phyloP scores from a whole-genome alignment of 1,139 yeast species.

The Eremothecium coryli region DNA sequence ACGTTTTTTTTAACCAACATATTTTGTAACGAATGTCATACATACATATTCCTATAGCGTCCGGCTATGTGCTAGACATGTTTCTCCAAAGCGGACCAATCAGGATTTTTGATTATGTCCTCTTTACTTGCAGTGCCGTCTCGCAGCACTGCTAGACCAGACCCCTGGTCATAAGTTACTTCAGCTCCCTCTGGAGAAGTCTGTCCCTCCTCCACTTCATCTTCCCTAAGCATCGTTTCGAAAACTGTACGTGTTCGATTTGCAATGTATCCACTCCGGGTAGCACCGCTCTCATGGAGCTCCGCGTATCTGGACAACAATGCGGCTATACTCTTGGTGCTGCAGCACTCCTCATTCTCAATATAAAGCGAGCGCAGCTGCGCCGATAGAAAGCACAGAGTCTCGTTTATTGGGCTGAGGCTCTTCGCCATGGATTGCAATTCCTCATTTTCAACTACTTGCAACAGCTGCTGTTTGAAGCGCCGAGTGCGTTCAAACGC shows the following conservation, averaged over 20 bases:
- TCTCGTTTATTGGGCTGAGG: conserved; percentile 25
- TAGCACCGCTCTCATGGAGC: conserved; percentile 7
- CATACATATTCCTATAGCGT: background rate
- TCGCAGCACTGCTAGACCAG: background rate
- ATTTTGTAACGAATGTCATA: background rate
- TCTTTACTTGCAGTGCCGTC: background rate
- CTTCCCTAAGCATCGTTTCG: background rate
- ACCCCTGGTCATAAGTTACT: no score
- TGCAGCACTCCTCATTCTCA: conserved; percentile 22
- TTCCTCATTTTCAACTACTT: conserved; percentile 12
- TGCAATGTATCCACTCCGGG: conserved; percentile 18
- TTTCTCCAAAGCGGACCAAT: conserved; percentile 7
- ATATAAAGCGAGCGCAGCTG: conserved; percentile 23
- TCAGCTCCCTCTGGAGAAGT: no score
- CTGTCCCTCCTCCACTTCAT: no score
- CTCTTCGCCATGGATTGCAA: conserved; percentile 17
- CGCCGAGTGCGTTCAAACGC: conserved; percentile 13
- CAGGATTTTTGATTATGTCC: conserved; percentile 5
- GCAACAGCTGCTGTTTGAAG: conserved; percentile 15
- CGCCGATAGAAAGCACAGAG: conserved; percentile 19
- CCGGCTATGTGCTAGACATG: background rate
- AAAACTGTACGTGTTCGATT: conserved; percentile 9
- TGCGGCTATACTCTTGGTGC: conserved; percentile 16
- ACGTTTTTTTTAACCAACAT: no score
- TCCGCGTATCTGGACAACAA: conserved; percentile 9